phyloP scores from a whole-genome alignment of 495 filamentous ascomycete species.

The Aspergillus sparsus region DNA sequence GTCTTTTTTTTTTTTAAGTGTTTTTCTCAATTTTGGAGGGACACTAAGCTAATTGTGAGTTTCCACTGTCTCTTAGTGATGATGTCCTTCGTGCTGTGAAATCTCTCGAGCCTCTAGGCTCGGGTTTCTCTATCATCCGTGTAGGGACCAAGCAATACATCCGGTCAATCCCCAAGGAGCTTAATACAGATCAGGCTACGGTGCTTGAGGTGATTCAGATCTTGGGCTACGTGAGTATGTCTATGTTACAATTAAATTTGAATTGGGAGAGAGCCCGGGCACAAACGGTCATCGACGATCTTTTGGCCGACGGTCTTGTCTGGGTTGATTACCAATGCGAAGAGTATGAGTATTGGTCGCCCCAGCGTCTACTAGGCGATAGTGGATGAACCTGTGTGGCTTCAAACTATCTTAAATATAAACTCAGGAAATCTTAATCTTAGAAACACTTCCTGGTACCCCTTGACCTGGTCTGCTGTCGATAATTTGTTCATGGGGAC shows the following conservation, averaged over 20 bases:
- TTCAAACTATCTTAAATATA: too few species aligned
- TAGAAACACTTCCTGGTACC: too few species aligned
- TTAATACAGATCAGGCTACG: slow-evolving; percentile 90
- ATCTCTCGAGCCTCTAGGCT: slow-evolving; percentile 83
- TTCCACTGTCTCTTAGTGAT: slow-evolving; percentile 55
- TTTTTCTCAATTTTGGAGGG: neutral
- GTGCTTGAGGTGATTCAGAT: slow-evolving; percentile 87
- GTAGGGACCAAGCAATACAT: slow-evolving; percentile 87
- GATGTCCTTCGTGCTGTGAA: slow-evolving; percentile 89
- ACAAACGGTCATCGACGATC: slow-evolving; percentile 84
- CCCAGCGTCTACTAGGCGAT: slow-evolving; percentile 52
- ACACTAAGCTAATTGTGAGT: slow-evolving; percentile 4
- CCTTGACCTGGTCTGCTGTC: too few species aligned
- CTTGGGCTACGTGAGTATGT: slow-evolving; percentile 83
- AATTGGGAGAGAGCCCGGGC: slow-evolving; percentile 82
- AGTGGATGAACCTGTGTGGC: slow-evolving; percentile 32
- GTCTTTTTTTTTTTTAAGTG: neutral
- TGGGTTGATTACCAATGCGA: slow-evolving; percentile 88
- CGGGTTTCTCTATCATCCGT: slow-evolving; percentile 76
- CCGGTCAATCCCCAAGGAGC: slow-evolving; percentile 89
- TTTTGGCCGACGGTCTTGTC: slow-evolving; percentile 87
- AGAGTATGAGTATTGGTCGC: slow-evolving; percentile 97
- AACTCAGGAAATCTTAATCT: neutral
- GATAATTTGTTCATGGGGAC: too few species aligned
- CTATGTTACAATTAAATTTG: slow-evolving; percentile 90